Conservation (phyloP, 2,329 filamentous ascomycete genomes). For the Hyphodiscus sp. region DNA sequence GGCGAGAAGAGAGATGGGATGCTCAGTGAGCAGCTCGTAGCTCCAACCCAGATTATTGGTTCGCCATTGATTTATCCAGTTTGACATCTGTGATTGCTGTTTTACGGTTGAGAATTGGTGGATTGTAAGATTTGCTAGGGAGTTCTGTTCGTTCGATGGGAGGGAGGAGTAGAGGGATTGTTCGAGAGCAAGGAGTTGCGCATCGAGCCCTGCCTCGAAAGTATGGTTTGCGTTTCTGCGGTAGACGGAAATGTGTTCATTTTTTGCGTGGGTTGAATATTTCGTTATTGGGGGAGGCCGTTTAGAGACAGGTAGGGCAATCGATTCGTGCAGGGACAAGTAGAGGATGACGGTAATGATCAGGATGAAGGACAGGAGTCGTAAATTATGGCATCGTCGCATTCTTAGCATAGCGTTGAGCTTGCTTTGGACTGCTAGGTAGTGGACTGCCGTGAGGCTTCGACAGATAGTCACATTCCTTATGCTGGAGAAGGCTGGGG, state of each 20-base stretch:
- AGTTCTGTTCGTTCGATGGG: background rate
- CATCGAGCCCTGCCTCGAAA: constrained; percentile 14
- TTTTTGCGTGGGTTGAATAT: background rate
- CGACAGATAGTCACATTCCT: background rate
- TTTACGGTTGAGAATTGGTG: constrained; percentile 16
- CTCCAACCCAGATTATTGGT: constrained; percentile 14
- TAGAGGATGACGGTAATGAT: background rate
- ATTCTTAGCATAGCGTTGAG: background rate
- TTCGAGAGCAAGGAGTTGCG: constrained; percentile 12
- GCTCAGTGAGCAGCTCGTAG: constrained; percentile 8
- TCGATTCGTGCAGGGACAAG: background rate
- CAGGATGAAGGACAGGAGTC: background rate
- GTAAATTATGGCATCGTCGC: background rate
- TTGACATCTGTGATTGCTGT: constrained; percentile 1
- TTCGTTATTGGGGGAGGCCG: background rate
- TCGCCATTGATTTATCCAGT: constrained; percentile 17
- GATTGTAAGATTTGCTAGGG: constrained; percentile 12
- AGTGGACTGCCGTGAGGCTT: background rate
- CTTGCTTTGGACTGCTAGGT: background rate
- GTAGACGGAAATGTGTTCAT: constrained; percentile 18
- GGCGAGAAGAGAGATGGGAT: constrained; percentile 4
- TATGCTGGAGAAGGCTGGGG: background rate
- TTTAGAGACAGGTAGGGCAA: background rate
- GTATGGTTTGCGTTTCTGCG: constrained; percentile 9
- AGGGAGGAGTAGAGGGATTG: constrained; percentile 1